Evolutionary conservation across 768 basidiomycete species (phyloP).

Genomic region (Xerocomus brunneocitrinus): DNA sequence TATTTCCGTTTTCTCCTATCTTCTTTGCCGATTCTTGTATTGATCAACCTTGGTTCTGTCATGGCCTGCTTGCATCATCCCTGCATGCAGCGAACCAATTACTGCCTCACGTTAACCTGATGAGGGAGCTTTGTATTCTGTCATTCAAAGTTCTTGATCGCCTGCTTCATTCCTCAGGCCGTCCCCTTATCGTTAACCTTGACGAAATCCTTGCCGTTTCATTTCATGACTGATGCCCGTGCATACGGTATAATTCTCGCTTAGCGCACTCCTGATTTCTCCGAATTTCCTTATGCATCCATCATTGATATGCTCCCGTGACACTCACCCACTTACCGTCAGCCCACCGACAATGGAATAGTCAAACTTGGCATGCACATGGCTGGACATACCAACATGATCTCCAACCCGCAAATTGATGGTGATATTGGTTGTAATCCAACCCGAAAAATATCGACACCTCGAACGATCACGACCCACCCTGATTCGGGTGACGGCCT

Average conservation of each 20-base stretch:
- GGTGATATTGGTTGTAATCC: not conserved
- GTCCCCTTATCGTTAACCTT: not conserved
- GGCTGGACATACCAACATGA: conserved; percentile 59
- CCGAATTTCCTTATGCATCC: not conserved
- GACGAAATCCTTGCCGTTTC: not conserved
- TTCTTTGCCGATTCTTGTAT: not conserved
- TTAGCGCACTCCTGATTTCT: not conserved
- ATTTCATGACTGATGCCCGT: not conserved
- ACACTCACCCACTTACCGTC: conserved; percentile 1
- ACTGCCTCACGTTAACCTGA: not conserved
- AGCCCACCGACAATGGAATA: conserved; percentile 67
- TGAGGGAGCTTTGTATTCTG: not conserved
- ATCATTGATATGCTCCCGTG: not conserved
- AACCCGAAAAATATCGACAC: conserved; percentile 54
- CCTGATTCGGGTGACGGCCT: conserved; percentile 46
- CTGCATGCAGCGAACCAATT: not conserved
- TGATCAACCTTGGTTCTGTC: not conserved
- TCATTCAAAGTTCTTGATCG: not conserved
- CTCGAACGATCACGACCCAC: conserved; percentile 67
- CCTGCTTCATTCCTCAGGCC: not conserved
- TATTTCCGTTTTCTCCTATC: not conserved
- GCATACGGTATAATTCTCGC: not conserved
- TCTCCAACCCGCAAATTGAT: conserved; percentile 2
- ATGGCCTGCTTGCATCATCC: not conserved
- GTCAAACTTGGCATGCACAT: conserved; percentile 79